Evolutionary conservation across 352 stramenopile species (phyloP), one percentile per base, ranked within the genome.

Genomic region (Phytophthora hibernalis): DNA sequence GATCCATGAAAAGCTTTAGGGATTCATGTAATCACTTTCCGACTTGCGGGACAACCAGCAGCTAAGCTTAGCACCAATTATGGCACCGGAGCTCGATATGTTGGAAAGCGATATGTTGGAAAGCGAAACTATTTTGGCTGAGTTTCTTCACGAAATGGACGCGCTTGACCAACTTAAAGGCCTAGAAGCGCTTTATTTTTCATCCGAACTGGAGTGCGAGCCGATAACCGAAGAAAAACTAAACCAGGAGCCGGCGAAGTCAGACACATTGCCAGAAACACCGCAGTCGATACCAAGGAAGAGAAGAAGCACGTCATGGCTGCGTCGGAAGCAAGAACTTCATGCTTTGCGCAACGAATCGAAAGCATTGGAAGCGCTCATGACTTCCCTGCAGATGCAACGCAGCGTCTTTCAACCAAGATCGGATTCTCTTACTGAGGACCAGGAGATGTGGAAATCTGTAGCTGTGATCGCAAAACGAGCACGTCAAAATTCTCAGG

Each of bases 271-370:
- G 1, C 37, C 49, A 24, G 24, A 37, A 13, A 45, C 16, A 47
- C 18, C 37, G 0, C 60, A 49, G 16, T 1, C 20, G 1, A 1
- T 16, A 3, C 30, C 56, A 18, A 40, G 37, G 20, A 72, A 62
- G 51, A 47, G 49, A n/a, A 35, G 49, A 16, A 70, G 22, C n/a
- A 70, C 59, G 7, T 76, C 68, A n/a, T 76, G 63, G 68, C 18
- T 72, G 18, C 68, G 68, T 44, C 57, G 65, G 0, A 72, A 72
- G 16, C 43, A 72, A 60, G 65, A 72, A 50, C 42, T 72, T 1
- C 42, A 38, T 3, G n/a, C 57, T 16, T 26, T 72, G 1, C 65
- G 58, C 12, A 50, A 24, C n/a, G 58, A 72, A 53, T 64, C 51
- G 3, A 35, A 61, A 26, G 40, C 20, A 0, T 7, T 72, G 30